Evolutionary conservation across 2,329 filamentous ascomycete genomes (phyloP), one percentile per base, ranked within the genome.

Genomic region (Fusarium clavum): DNA sequence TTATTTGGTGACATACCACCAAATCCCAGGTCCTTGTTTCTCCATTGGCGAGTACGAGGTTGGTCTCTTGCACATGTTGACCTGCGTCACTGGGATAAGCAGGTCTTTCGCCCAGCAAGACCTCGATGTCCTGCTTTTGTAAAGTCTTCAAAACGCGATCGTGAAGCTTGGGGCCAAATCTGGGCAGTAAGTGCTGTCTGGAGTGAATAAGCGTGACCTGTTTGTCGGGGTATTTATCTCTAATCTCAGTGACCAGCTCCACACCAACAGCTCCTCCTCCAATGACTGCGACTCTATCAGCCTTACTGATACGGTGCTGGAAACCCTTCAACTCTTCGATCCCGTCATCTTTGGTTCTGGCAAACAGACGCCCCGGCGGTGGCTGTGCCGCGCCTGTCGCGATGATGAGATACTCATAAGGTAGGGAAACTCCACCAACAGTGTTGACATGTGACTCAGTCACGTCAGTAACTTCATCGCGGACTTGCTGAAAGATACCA

Each of bases 371-470:
- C 5, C 64, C 64, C 1, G 70, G 70, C 1, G 67, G 52, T 10
- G 67, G 70, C 14, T 72, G 70, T 0, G 54, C 55, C 1, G 70
- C 67, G 14, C 70, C 70, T 5, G 70, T 72, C 1, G 70, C 70
- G 8, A 72, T n/a, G 0, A 69, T 54, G 1, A 71, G 57, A 3
- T 69, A 71, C 0, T 65, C 54, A 9, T 62, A 72, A 3, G 47
- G 16, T 3, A 72, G 2, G 0, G 47, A 44, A 6, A n/a, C 5
- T 1, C 70, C 70, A 4, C 18, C 41, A 0, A 9, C 29, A 3
- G 66, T 54, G 6, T 45, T 41, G 2, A 72, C 27, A 13, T 49
- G 25, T 0, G 45, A 53, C 1, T 49, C 57, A 0, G 57, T 55
- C 0, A 73, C 34, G 1, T 58, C 51, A 1, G 51, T 25, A 5